These are phyloP conservation scores for Umbilicaria muhlenbergii DNA, from an alignment of 495 filamentous ascomycete species.

Conservation along the genomic window DNA sequence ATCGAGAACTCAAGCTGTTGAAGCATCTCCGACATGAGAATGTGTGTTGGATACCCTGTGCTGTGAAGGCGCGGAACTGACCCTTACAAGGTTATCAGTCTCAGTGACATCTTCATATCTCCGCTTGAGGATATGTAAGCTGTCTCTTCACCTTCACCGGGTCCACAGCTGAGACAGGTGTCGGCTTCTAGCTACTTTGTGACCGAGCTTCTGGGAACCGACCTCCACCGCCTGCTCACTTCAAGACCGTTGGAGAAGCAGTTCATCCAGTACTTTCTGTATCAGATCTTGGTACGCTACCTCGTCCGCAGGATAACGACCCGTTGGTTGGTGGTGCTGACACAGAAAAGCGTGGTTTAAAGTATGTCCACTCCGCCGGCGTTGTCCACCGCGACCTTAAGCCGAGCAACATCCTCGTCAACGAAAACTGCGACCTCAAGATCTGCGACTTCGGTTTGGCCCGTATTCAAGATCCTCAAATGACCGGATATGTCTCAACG, in stretches of 20 bases:
- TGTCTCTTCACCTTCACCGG: neutral
- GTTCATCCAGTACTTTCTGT: conserved; percentile 99
- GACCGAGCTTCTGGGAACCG: conserved; percentile 91
- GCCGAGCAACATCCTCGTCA: conserved; percentile 96
- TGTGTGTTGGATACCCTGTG: conserved; percentile 30
- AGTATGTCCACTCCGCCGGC: conserved; percentile 97
- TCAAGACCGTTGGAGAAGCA: conserved; percentile 95
- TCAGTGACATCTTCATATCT: conserved; percentile 99
- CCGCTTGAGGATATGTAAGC: conserved; percentile 94
- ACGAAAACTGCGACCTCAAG: conserved; percentile 98
- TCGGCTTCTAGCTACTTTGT: conserved; percentile 67
- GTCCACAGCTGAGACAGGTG: conserved; percentile 18
- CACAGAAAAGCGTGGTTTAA: conserved; percentile 64
- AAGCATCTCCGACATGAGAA: conserved; percentile 97
- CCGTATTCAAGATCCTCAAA: conserved; percentile 97
- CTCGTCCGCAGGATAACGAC: neutral
- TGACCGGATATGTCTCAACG: conserved; percentile 98
- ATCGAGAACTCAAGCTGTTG: conserved; percentile 90
- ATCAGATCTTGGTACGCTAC: conserved; percentile 73
- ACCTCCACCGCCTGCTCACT: conserved; percentile 87
- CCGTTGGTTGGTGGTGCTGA: conserved; percentile 16
- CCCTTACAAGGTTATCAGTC: conserved; percentile 66
- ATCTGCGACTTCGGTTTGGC: conserved; percentile 98
- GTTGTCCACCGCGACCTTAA: conserved; percentile 97
- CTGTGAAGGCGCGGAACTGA: conserved; percentile 8